phyloP scores from a whole-genome alignment of 192 early-diverging fungal species.

The Coemansia guatemalensis region DNA sequence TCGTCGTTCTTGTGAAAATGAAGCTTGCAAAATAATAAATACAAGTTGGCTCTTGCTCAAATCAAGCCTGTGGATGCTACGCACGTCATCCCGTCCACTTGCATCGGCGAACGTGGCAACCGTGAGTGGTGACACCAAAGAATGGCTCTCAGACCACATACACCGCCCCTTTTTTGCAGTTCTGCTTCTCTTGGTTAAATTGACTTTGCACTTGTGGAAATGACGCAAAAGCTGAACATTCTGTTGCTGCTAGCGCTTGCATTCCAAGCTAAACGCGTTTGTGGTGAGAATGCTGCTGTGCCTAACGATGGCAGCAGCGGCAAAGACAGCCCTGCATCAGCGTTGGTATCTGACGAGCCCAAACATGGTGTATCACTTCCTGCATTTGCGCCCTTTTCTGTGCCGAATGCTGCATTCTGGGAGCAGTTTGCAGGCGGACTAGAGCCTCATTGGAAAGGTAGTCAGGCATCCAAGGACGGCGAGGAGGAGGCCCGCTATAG shows the following conservation, averaged over 20 bases:
- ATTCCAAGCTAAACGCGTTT: constrained; percentile 18
- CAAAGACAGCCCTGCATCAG: neutral
- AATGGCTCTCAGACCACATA: neutral
- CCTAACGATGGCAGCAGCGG: neutral
- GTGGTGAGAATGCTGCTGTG: constrained; percentile 1
- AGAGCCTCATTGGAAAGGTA: constrained; percentile 31
- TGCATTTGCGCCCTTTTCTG: constrained; percentile 30
- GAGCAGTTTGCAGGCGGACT: constrained; percentile 38
- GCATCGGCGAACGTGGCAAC: too few relatives aligned
- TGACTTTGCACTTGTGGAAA: constrained; percentile 2
- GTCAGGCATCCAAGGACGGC: constrained; percentile 36
- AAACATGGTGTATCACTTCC: constrained; percentile 17
- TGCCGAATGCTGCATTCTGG: constrained; percentile 38
- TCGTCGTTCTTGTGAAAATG: neutral
- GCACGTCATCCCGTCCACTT: neutral
- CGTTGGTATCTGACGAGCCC: neutral
- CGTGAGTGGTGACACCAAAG: too few relatives aligned
- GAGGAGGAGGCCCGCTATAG: constrained; percentile 53
- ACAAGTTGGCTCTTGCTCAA: neutral
- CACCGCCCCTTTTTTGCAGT: neutral
- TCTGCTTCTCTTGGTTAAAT: neutral
- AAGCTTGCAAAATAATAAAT: too few relatives aligned
- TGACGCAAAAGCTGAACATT: constrained; percentile 21
- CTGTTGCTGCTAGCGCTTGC: constrained; percentile 32
- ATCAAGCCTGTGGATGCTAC: neutral